Evolutionary conservation across 208 protist genomes (phyloP), one percentile per base, ranked within the genome.

Genomic region (Trypanosoma grayi): DNA sequence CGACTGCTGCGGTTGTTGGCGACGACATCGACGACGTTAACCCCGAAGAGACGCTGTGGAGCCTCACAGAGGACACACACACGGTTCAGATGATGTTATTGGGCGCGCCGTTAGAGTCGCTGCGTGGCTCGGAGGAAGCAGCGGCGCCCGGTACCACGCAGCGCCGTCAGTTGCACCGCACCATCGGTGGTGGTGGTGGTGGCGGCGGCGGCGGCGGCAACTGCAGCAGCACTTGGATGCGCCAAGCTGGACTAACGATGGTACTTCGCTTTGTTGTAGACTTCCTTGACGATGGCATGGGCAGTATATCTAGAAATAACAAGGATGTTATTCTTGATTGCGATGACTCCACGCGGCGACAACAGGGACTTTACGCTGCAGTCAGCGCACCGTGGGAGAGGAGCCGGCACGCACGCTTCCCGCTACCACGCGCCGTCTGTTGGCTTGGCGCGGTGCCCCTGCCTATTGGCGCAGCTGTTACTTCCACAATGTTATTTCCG

Each of bases 41-140:
- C 27, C 33, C 39, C 7, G 66, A 65, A 25, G 66, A 65, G 31
- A 46, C 44, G 18, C 51, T 72, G 13, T 65, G 47, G 51, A 60
- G 51, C 44, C 51, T 72, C 40, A n/a, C 48, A 16, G 58, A 59
- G 20, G 58, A 65, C 22, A 60, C 56, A 16, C 58, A 72, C 7
- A 65, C 41, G 10, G 57, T 72, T 9, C 66, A 72, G n/a, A 65
- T 64, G 66, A 33, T 65, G 24, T 27, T 65, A 2, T 3, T 63
- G 20, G 66, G 66, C 0, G 33, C 20, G 43, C 48, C 56, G 7
- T n/a, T 54, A 14, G 51, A 54, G 22, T n/a, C 24, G 11, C 20
- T 71, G 28, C 40, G 44, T 50, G 25, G 31, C 9, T 8, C 34
- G 18, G 52, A 60, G n/a, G 44, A 25, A 24, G 43, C 14, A n/a